Base-by-base conservation (phyloP, 305 asterid genomes). In the Fraxinus nigra region DNA sequence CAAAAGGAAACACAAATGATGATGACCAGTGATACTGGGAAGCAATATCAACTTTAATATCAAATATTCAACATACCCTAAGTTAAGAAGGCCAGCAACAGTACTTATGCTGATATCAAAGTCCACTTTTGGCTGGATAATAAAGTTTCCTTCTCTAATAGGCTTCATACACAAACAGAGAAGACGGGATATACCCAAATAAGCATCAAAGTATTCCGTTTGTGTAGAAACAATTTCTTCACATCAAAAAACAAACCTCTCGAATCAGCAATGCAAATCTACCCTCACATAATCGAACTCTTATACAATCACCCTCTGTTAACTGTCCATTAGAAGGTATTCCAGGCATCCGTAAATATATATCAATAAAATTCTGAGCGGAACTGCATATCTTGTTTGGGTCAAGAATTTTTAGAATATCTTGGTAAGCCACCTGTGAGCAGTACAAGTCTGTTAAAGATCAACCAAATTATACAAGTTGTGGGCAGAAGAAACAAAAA, bases 61-160 rank as follows among this genome's bases (percentile, higher is more conserved):
- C 61, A 80, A 75, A 87, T 43, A 79, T 46, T 72, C 26, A 77
- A 91, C 95, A 74, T 92, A 96, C 99, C 99, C 99, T 32, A 96
- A 97, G 84, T 93, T 96, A 84, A 96, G 98, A 87, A 96, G 97
- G 37, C 99, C 99, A 10, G 98, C 95, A 75, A 96, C 99, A 4
- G 99, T 96, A 89, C 93, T 91, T 83, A 93, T 93, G 96, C 99
- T 92, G 92, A 96, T 96, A 88, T 96, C 99, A 82, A 96, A 96
- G 91, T 96, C 98, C 86, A 96, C 99, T 86, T 96, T 96, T 34
- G 99, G 99, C 89, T 96, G 99, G 85, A 96, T 93, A 79, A 96
- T 93, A 80, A 90, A 96, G 87, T 92, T 83, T 59, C 99, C 99
- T 90, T 96, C 99, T 88, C 91, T 91, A 76, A 96, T 94, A 85